A percentile compares a stretch with the other conserved stretches of the same genome.
Evolutionary conservation across 306 rosid genomes (phyloP).

Genomic region (Cicer chorassanicum): DNA sequence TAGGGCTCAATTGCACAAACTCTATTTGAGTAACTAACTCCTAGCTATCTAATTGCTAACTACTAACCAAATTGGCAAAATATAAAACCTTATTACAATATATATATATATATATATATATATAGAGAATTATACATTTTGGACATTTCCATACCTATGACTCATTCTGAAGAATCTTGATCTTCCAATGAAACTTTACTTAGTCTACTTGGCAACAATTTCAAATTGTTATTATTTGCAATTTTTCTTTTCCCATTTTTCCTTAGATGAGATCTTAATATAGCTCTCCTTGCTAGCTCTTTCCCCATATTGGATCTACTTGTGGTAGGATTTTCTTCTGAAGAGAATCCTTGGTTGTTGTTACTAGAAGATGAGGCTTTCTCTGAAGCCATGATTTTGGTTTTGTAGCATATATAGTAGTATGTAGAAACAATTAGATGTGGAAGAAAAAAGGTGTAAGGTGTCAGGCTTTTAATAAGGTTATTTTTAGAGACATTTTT

Average conservation of each 20-base stretch:
- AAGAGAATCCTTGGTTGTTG: slow-evolving; percentile 52
- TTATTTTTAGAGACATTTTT: slow-evolving; percentile 31
- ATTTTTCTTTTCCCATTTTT: slow-evolving; percentile 51
- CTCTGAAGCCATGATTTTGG: slow-evolving; percentile 61
- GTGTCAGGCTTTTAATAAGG: slow-evolving; percentile 48
- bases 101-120: slow-evolving; percentile 12
- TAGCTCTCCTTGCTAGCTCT: slow-evolving; percentile 72
- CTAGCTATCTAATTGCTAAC: too few species aligned
- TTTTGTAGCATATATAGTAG: not conserved
- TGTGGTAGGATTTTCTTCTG: slow-evolving; percentile 48
- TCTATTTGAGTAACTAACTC: too few species aligned
- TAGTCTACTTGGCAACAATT: slow-evolving; percentile 69
- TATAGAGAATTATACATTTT: slow-evolving; percentile 20
- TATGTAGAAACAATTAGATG: not conserved
- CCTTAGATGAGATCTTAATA: slow-evolving; percentile 58
- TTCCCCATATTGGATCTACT: slow-evolving; percentile 53
- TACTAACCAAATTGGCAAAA: too few species aligned
- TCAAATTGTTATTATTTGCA: slow-evolving; percentile 44
- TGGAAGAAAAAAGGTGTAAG: slow-evolving; percentile 1
- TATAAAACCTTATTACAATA: slow-evolving; percentile 29
- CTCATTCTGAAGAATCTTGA: slow-evolving; percentile 54
- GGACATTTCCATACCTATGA: slow-evolving; percentile 38
- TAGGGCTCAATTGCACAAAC: too few species aligned
- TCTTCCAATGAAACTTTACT: slow-evolving; percentile 79
- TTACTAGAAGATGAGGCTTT: slow-evolving; percentile 44